Base-by-base conservation (phyloP, 1,139 yeast genomes). In the Suhomyces bokatorum region DNA sequence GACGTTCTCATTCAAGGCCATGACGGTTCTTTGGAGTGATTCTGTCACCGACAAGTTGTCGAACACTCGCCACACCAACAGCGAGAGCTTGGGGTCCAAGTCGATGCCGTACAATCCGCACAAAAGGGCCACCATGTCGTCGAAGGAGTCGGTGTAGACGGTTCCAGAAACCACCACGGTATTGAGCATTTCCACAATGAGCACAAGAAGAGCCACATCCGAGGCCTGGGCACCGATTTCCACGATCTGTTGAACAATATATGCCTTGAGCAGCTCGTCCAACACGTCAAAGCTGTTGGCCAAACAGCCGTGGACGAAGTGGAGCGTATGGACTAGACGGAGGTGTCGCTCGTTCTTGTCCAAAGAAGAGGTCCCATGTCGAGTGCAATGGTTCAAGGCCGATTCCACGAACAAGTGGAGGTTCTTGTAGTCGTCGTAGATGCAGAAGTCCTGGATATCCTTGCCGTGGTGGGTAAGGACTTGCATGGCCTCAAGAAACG, bases 391-490 rank as follows among this genome's bases (percentile, higher is more conserved):
- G 6, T 6, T 14, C 35, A 51, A 33, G 4, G 43, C 39, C 16
- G 36, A 15, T 13, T 46, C 47, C 15, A 54, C 75, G 32, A 77
- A 77, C 7, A 59, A 56, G 6, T 75, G 64, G 40, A 85, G 61
- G 29, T 81, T 78, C 36, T 58, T 58, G 7, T 65, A 64, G 20
- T 62, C 65, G 41, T 75, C 75, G 32, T 77, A 75, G 14, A 80
- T 70, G 43, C 80, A 74, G 41, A 83, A 71, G 39, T 82, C 87
- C 45, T 77, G 77, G 37, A 85, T 66, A 43, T 83, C 82, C 36
- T 75, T 67, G 0, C 95, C 95, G 48, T 79, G 71, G 32, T 75
- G 72, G 0, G 95, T 81, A 38, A 88, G 67, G 0, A 63, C 58
- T 31, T 63, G 62, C 35, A 88, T 59, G 4, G 86, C 83, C 12